Evolutionary conservation across 2,329 filamentous ascomycete genomes (phyloP).

Genomic region (Helotiales sp.): DNA sequence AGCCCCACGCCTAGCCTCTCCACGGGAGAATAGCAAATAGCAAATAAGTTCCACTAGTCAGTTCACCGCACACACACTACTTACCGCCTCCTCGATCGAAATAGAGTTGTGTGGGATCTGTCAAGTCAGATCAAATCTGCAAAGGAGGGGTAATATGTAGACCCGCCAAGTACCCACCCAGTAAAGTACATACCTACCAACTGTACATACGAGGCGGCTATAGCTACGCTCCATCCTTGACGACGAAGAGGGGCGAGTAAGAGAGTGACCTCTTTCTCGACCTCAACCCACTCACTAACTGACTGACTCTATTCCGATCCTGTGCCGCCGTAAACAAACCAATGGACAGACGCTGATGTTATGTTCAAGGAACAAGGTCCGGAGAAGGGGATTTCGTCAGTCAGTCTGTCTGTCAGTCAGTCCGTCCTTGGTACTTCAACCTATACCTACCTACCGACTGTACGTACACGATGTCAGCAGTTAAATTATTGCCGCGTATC

Average conservation of each 20-base stretch:
- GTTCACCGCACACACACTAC: background rate
- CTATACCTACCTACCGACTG: no score
- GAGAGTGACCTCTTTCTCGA: background rate
- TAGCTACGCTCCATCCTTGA: no score
- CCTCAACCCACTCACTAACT: background rate
- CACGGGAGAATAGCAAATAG: background rate
- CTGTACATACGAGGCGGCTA: slow-evolving; percentile 5
- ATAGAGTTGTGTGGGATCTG: background rate
- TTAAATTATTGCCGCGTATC: background rate
- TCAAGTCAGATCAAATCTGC: background rate
- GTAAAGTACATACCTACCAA: no score
- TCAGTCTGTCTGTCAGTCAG: background rate
- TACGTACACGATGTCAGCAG: slow-evolving; percentile 8
- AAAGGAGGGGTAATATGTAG: slow-evolving; percentile 1
- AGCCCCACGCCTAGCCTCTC: background rate
- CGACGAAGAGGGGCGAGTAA: background rate
- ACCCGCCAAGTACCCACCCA: no score
- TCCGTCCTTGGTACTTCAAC: background rate
- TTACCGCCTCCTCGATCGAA: slow-evolving; percentile 12
- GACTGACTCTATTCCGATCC: background rate
- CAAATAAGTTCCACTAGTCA: background rate
- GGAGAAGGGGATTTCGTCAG: background rate
- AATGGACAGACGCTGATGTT: slow-evolving; percentile 1
- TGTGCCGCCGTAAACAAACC: slow-evolving; percentile 11
- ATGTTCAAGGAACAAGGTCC: slow-evolving; percentile 4